Base-by-base conservation (phyloP, 2,329 filamentous ascomycete genomes). In the Emericellopsis cladophorae region DNA sequence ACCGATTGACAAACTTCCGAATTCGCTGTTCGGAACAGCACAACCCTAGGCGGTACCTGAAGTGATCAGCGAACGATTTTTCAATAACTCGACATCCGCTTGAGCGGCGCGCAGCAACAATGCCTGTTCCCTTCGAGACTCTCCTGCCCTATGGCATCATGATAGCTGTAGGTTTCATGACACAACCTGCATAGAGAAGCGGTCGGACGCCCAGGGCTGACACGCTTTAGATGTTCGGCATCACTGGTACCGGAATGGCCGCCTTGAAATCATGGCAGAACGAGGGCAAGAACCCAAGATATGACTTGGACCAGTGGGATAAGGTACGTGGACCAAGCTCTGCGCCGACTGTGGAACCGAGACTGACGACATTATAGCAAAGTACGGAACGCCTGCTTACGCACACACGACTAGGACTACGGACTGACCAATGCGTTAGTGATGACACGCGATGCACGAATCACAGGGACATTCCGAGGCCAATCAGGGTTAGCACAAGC, bases 101-200 rank as follows among this genome's bases (percentile, higher is more conserved):
- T 40, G 47, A 46, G 54, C 52, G 57, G 55, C 57, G 40, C 45
- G 48, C 41, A 40, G 47, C 43, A 37, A 49, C 42, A 45, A 81
- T 81, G 76, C 72, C 72, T 44, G 62, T 81, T 48, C 76, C 76
- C 37, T 81, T 79, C 62, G 76, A 81, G 60, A 64, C 74, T 39
- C 55, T 81, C 49, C 65, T 81, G 60, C 76, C 76, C 35, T 80
- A 79, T 59, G 76, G 64, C 59, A 79, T 81, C 67, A 74, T 80
- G 58, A 58, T 75, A 51, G 66, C 60, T 54, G 76, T 80, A 68
- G 59, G 73, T 57, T 7, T 9, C 8, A 35, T 9, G 18, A 9
- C n/a, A 15, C 32, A 35, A 35, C 41, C 18, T 39, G 40, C 38
- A 36, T 23, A n/a, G 41, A 39, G 29, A 21, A 31, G 22, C n/a